Percentiles rank a stretch among this genome's conserved stretches.
Conservation (phyloP, 495 filamentous ascomycete genomes). For the Cercophora scortea region DNA sequence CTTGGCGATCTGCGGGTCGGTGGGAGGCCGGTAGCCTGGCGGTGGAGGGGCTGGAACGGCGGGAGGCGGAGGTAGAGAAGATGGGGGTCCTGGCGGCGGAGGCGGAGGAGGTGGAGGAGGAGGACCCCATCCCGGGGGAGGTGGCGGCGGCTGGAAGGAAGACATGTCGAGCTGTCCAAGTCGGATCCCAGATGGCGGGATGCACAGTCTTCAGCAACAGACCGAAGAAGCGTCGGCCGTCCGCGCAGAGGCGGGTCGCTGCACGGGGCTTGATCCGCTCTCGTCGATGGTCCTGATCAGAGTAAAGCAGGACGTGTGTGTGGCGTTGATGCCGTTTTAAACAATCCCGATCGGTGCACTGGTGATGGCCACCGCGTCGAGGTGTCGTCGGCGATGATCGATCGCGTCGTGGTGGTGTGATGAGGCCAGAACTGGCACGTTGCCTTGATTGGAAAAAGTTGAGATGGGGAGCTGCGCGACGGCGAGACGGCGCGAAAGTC, state of each 20-base stretch:
- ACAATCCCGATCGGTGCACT: not conserved
- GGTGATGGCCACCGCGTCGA: constrained; percentile 3
- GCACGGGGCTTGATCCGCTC: constrained; percentile 2
- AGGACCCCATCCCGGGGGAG: constrained; percentile 48
- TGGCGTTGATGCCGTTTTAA: not conserved
- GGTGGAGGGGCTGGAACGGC: constrained; percentile 71
- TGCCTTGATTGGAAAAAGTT: constrained; percentile 15
- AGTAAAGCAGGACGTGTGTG: not conserved
- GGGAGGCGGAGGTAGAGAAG: constrained; percentile 62
- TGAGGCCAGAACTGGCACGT: constrained; percentile 20
- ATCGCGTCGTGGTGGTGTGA: constrained; percentile 7
- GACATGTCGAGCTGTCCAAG: constrained; percentile 52
- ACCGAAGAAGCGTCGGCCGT: constrained; percentile 4
- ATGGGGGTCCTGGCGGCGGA: constrained; percentile 68
- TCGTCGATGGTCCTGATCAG: constrained; percentile 1
- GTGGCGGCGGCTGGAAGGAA: constrained; percentile 55
- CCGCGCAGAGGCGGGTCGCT: constrained; percentile 8
- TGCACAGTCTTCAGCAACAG: not conserved
- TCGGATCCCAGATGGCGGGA: not conserved
- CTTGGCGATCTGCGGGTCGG: constrained; percentile 84
- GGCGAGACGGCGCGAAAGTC: constrained; percentile 11
- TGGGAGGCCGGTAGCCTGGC: constrained; percentile 77
- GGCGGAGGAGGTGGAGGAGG: constrained; percentile 53
- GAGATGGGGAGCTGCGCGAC: constrained; percentile 13
- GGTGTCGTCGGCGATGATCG: constrained; percentile 11